Evolutionary conservation across 352 stramenopile genomes (phyloP).

Genomic region (Phytopythium litorale): DNA sequence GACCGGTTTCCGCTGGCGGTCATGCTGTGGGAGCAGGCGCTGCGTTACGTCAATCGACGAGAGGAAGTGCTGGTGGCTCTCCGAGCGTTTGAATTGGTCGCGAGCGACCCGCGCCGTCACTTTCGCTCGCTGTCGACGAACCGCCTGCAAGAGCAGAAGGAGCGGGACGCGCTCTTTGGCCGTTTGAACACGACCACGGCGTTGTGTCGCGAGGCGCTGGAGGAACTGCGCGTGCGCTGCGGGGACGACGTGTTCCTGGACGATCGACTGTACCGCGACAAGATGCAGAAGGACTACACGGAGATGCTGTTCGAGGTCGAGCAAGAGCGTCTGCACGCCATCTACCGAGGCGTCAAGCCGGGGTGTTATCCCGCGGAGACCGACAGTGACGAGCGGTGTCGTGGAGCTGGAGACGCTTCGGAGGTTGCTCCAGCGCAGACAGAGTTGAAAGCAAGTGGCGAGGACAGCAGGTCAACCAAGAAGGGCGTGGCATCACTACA

Average conservation of each 20-base stretch:
- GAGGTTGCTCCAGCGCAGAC: not conserved
- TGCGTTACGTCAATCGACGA: conserved; percentile 32
- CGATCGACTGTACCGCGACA: conserved; percentile 46
- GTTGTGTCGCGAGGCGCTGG: conserved; percentile 38
- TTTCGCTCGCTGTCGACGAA: conserved; percentile 68
- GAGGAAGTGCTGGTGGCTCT: conserved; percentile 40
- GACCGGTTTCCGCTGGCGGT: conserved; percentile 59
- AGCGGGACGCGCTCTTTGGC: conserved; percentile 56
- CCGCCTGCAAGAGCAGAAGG: conserved; percentile 54
- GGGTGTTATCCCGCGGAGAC: not conserved
- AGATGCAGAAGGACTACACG: conserved; percentile 79
- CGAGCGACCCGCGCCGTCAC: conserved; percentile 63
- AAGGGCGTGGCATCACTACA: not conserved
- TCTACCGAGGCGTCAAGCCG: conserved; percentile 30
- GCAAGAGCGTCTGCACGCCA: conserved; percentile 57
- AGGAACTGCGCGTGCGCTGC: conserved; percentile 41
- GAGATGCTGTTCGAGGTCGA: conserved; percentile 71
- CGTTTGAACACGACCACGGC: conserved; percentile 49
- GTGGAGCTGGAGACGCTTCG: not conserved
- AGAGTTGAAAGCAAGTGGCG: too few species aligned
- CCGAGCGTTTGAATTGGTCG: conserved; percentile 48
- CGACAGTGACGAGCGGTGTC: not conserved
- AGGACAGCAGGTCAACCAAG: not conserved
- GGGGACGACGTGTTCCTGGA: conserved; percentile 38
- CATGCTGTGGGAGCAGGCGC: conserved; percentile 54